Conservation (phyloP, 2,329 filamentous ascomycete genomes). For the Colletotrichum tropicicola region DNA sequence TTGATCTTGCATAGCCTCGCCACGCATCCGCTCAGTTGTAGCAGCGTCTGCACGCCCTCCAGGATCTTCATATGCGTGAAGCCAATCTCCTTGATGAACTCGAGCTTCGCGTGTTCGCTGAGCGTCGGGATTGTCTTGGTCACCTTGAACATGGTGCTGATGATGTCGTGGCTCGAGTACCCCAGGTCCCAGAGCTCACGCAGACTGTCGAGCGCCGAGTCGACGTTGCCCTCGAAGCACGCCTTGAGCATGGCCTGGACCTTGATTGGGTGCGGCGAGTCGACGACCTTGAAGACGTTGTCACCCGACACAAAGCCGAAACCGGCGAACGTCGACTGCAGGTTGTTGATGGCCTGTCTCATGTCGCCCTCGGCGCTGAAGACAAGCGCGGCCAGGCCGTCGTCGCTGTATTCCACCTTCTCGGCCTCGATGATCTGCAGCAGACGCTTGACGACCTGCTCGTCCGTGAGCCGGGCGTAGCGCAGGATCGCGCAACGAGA, state of each 20-base stretch:
- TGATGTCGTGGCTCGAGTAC: conserved; percentile 98
- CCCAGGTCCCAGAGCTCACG: conserved; percentile 94
- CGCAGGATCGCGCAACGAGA: conserved; percentile 95
- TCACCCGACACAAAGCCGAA: conserved; percentile 98
- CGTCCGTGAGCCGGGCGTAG: conserved; percentile 91
- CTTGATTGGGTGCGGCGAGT: conserved; percentile 96
- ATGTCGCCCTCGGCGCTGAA: conserved; percentile 99
- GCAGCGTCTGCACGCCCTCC: conserved; percentile 94
- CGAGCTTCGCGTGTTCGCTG: conserved; percentile 93
- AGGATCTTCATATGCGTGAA: conserved; percentile 99
- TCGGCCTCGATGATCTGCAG: conserved; percentile 94
- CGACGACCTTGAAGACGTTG: conserved; percentile 97
- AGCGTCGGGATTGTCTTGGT: conserved; percentile 94
- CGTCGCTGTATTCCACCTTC: conserved; percentile 88
- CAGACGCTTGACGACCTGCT: conserved; percentile 88
- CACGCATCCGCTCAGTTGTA: conserved; percentile 93
- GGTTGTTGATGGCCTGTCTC: conserved; percentile 98
- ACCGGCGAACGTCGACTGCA: conserved; percentile 91
- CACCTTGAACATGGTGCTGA: conserved; percentile 98
- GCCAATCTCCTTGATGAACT: conserved; percentile 98
- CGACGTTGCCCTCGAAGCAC: conserved; percentile 91
- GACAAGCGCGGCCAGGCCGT: conserved; percentile 93
- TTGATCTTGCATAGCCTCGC: conserved; percentile 93
- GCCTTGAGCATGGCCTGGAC: conserved; percentile 99
- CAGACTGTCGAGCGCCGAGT: conserved; percentile 84